Conservation (phyloP, 2,329 filamentous ascomycete genomes). For the Cladosporium sp. region DNA sequence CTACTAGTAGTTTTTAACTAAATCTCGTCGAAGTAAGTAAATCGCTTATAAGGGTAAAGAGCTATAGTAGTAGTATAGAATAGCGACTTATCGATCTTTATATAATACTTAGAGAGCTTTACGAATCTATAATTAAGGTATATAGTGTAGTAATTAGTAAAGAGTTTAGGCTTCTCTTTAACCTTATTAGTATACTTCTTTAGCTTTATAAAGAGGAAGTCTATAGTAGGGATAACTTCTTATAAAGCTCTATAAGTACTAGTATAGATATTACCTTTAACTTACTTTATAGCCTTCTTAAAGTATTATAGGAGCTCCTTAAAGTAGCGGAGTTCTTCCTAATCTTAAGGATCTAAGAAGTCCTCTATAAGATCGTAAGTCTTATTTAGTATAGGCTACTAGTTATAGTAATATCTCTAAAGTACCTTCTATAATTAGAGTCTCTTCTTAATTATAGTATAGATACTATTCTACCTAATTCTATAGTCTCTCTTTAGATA, state of each 20-base stretch:
- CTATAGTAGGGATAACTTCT: too few relatives aligned
- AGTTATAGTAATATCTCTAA: not conserved
- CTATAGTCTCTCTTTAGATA: not conserved
- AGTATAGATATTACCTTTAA: not conserved
- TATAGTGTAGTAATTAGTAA: not conserved
- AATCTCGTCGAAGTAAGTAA: not conserved
- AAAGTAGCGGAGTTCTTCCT: not conserved
- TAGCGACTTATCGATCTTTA: not conserved
- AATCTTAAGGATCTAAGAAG: not conserved
- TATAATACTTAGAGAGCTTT: not conserved
- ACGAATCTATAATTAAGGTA: not conserved
- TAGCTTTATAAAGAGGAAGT: too few relatives aligned
- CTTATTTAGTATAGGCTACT: not conserved
- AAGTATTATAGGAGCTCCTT: not conserved
- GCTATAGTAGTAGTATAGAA: not conserved
- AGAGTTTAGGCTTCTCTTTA: not conserved
- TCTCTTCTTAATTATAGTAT: not conserved
- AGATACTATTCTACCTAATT: not conserved
- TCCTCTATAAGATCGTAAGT: not conserved
- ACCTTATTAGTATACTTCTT: not conserved
- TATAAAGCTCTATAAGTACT: too few relatives aligned
- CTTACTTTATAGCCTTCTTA: not conserved
- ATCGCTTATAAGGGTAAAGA: not conserved
- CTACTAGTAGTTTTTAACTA: not conserved
- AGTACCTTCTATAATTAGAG: not conserved